These are phyloP conservation scores for Mercurialis annua DNA, from an alignment of 345 rosid species.

Conservation along the genomic window DNA sequence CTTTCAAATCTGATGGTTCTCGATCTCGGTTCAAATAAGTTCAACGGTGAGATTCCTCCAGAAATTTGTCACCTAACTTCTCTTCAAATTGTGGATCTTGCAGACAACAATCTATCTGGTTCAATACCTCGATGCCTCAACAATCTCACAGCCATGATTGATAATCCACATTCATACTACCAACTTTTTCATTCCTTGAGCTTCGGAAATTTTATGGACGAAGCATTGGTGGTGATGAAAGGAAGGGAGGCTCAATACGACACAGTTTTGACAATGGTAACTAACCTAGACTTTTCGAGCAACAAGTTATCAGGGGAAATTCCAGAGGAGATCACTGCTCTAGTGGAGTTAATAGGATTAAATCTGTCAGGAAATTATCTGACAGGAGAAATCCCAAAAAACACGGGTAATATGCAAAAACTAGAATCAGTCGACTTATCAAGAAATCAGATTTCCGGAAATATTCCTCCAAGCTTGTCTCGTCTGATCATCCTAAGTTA, in stretches of 20 bases:
- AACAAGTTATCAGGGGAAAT: constrained; percentile 5
- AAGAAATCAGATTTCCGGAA: neutral
- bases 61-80: constrained; percentile 1
- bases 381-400: constrained; percentile 9
- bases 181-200: neutral
- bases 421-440: constrained; percentile 5
- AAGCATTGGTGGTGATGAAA: neutral
- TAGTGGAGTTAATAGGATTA: neutral
- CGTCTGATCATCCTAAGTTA: neutral
- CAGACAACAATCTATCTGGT: neutral
- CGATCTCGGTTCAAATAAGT: constrained; percentile 2
- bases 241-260: neutral
- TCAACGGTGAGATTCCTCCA: constrained; percentile 9
- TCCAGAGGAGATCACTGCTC: constrained; percentile 3
- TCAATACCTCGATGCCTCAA: neutral
- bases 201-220: neutral
- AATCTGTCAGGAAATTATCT: neutral
- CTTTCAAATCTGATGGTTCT: constrained; percentile 6
- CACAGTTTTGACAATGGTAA: neutral
- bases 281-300: constrained; percentile 8
- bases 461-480: constrained; percentile 3
- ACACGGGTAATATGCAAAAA: neutral
- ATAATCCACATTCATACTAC: neutral
- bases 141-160: constrained; percentile 2
- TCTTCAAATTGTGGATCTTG: constrained; percentile 2